phyloP scores from a whole-genome alignment of 2,329 filamentous ascomycete genomes.

The Calonectria henricotiae region DNA sequence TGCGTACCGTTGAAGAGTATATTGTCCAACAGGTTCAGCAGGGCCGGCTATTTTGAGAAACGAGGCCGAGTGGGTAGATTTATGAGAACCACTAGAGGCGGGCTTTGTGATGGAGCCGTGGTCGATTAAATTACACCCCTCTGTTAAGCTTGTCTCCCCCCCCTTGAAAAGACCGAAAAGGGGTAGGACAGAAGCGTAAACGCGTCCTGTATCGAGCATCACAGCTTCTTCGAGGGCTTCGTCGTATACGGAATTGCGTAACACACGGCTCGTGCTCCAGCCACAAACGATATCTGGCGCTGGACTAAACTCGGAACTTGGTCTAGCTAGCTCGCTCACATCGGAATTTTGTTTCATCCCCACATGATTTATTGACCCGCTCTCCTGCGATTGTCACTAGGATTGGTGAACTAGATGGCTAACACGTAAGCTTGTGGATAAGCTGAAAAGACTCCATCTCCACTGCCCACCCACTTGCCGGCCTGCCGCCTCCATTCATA shows the following conservation, averaged over 20 bases:
- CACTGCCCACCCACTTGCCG: constrained; percentile 9
- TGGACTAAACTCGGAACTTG: constrained; percentile 22
- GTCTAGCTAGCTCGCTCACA: not conserved
- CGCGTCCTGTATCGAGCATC: not conserved
- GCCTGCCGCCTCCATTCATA: not conserved
- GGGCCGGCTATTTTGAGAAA: not conserved
- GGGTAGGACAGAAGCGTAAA: not conserved
- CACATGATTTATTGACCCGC: constrained; percentile 14
- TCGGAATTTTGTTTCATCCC: constrained; percentile 11
- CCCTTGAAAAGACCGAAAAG: constrained; percentile 2
- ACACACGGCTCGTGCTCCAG: constrained; percentile 2
- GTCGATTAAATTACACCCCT: not conserved
- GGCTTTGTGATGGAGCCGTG: not conserved
- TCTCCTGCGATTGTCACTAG: constrained; percentile 10
- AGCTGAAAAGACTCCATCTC: constrained; percentile 6
- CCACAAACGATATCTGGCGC: not conserved
- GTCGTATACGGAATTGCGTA: not conserved
- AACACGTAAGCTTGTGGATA: constrained; percentile 22
- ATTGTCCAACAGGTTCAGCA: not conserved
- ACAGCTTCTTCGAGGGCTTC: not conserved
- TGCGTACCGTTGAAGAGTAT: not conserved
- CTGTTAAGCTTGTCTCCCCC: constrained; percentile 1
- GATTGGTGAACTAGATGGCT: constrained; percentile 3
- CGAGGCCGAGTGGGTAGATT: not conserved
- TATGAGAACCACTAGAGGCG: constrained; percentile 12